Evolutionary conservation across 768 basidiomycete species (phyloP), one percentile per base, ranked within the genome.

Genomic region (Termitomyces sp.): DNA sequence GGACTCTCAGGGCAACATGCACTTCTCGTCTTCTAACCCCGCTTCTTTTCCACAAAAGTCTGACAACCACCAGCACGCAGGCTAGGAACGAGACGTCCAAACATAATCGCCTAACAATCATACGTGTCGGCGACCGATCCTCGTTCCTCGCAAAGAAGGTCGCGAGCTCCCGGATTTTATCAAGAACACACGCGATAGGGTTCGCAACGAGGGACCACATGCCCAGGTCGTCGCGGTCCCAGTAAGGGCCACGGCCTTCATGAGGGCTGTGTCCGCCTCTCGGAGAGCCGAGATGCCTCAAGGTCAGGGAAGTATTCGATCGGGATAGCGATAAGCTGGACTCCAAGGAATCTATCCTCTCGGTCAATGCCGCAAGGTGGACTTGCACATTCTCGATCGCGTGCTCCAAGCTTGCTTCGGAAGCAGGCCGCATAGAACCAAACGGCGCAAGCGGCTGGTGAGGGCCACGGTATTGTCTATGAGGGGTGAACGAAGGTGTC

Each of bases 151-250:
- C 77, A 61, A 92, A 81, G 71, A 92, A 88, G 13, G 72, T 66
- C 10, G 82, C 71, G 43, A 89, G 64, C 38, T 79, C 75, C 44
- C 78, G 80, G 41, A 90, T 63, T 26, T 71, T 70, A 12, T 76
- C 75, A 14, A 85, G 60, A 23, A 81, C 78, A 33, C 78, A 77
- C n/a, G 81, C 72, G 13, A 91, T 55, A 10, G 90, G 90, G 60
- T 81, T 83, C 6, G 91, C 73, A 16, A 92, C 75, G 48, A 87
- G 65, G 7, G 91, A 83, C 92, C 92, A 94, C 76, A 93, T 81
- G 50, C 92, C 92, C 69, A 93, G 76, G 68, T 93, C 89, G 52
- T 90, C 82, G n/a, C 89, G 67, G 68, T 91, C 87, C 86, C 87
- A 90, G 20, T 77, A 71, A 35, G 72, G 70, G 12, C 70, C 72